phyloP scores from a whole-genome alignment of 352 stramenopile species.

The Phytophthora rubi region DNA sequence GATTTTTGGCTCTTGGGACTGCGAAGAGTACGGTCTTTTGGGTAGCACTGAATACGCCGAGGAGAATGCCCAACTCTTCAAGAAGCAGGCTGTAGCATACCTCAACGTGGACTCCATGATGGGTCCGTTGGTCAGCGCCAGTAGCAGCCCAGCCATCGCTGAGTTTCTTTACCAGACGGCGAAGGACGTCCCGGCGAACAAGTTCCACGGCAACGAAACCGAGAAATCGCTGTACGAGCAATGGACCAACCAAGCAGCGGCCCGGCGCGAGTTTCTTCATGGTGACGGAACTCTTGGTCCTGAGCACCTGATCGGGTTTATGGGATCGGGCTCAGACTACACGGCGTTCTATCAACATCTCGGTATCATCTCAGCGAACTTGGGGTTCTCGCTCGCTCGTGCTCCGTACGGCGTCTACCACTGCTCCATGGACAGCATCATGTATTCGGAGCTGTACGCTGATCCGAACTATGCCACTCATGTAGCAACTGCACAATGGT shows the following conservation, averaged over 20 bases:
- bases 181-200: constrained; percentile 63
- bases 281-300: constrained; percentile 27
- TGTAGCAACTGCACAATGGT: constrained; percentile 47
- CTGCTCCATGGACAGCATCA: constrained; percentile 83
- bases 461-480: constrained; percentile 65
- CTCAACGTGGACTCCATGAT: constrained; percentile 89
- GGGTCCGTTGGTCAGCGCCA: constrained; percentile 62
- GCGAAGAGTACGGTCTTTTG: constrained; percentile 60
- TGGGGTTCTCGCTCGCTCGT: constrained; percentile 27
- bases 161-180: constrained; percentile 64
- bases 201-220: constrained; percentile 47
- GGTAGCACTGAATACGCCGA: constrained; percentile 89
- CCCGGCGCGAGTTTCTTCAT: constrained; percentile 9
- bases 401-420: constrained; percentile 76
- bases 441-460: constrained; percentile 62
- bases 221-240: constrained; percentile 47
- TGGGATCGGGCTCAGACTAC: constrained; percentile 71
- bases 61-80: constrained; percentile 57
- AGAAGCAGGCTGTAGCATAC: constrained; percentile 74
- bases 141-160: constrained; percentile 72
- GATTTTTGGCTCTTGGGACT: constrained; percentile 73
- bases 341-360: constrained; percentile 85
- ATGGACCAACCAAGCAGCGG: constrained; percentile 29
- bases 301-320: constrained; percentile 54
- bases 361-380: constrained; percentile 65